Base-by-base conservation (phyloP, 306 rosid species). In the Ceratonia siliqua region DNA sequence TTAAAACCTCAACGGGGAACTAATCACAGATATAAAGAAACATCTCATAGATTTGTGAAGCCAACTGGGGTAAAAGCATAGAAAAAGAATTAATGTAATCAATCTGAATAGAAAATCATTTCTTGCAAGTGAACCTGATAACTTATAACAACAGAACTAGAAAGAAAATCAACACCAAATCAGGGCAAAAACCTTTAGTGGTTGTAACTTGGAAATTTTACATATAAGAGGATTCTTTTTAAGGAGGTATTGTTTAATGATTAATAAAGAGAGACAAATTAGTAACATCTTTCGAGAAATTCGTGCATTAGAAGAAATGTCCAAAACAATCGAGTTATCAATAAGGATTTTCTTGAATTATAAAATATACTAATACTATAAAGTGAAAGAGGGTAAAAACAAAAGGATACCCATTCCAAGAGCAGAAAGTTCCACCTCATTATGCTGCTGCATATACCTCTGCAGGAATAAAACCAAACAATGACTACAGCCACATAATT, bases 371-470 rank as follows among this genome's bases (percentile, higher is more conserved):
- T 1, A 63, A 2, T 30, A 30, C n/a, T n/a, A n/a, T n/a, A n/a
- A n/a, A 30, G 35, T 6, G 24, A 61, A 42, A 62, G 5, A 12
- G 11, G 18, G 50, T 38, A 21, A 1, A 58, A 9, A 32, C 13
- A 8, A 48, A 15, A 69, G 13, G 11, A 70, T 79, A 83, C 87
- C 87, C 87, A 83, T 83, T 79, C 87, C 87, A 6, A 83, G 76
- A 17, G 84, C 87, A 25, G 87, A 83, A 8, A 83, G 87, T 39
- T 83, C 84, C 48, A 83, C 87, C 76, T 83, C 87, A 53, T 83
- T 76, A 76, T 83, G 50, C 50, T 64, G 84, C 76, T 83, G 79
- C 81, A 83, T 83, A 64, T 79, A 83, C 73, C 79, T 79, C 87
- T 83, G 64, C 69, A 28, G 30, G 14, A 15, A 41, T 3, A 75